A percentile compares a stretch with the other conserved stretches of the same genome.
Conservation (phyloP, 768 basidiomycete species). For the Phylloporus rhodoxanthus region DNA sequence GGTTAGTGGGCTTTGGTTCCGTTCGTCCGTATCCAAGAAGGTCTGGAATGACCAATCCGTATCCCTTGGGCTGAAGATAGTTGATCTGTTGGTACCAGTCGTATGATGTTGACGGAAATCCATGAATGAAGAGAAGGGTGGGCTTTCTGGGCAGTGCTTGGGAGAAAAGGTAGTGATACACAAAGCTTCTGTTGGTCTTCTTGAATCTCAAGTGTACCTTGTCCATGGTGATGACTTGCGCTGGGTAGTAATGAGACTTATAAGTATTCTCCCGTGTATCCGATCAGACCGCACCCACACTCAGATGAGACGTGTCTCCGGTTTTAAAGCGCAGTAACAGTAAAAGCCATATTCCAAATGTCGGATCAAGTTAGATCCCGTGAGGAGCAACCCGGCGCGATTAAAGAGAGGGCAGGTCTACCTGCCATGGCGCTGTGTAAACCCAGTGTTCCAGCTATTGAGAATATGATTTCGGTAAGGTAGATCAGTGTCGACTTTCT, state of each 20-base stretch:
- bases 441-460: too few species aligned
- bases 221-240: not conserved
- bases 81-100: conserved; percentile 40
- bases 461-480: too few species aligned
- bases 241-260: not conserved
- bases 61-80: conserved; percentile 37
- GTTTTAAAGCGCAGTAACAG: not conserved
- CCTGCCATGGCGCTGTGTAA: too few species aligned
- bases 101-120: conserved; percentile 38
- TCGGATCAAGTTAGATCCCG: too few species aligned
- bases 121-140: conserved; percentile 41
- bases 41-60: too few species aligned
- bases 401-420: too few species aligned
- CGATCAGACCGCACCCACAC: not conserved
- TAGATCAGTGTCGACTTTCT: too few species aligned
- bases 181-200: conserved; percentile 30
- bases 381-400: too few species aligned
- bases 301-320: too few species aligned
- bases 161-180: conserved; percentile 34
- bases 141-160: conserved; percentile 24
- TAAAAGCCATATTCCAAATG: not conserved
- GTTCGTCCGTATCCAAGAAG: conserved; percentile 43
- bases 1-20: conserved; percentile 34
- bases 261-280: not conserved
- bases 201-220: conserved; percentile 29